A percentile compares a stretch with the other conserved stretches of the same genome.
Evolutionary conservation across 495 filamentous ascomycete species (phyloP).

Genomic region (Tuber microsphaerosporum): DNA sequence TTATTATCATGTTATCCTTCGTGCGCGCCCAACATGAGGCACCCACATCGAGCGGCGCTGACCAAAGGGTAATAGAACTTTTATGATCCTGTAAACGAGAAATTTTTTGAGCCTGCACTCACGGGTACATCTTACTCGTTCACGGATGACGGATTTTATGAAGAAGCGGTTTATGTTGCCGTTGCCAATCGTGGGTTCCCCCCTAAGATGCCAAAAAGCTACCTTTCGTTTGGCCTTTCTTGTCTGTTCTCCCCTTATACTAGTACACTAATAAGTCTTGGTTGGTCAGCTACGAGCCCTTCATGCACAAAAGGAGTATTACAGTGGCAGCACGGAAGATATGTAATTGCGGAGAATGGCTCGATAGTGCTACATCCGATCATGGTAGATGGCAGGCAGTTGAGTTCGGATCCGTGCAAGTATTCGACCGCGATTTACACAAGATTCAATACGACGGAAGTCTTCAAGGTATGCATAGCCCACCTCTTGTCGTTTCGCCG

Average conservation of each 20-base stretch:
- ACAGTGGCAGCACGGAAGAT: slow-evolving; percentile 73
- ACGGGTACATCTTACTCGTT: slow-evolving; percentile 81
- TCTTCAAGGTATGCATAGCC: slow-evolving; percentile 52
- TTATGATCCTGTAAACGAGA: slow-evolving; percentile 64
- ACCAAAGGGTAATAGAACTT: slow-evolving; percentile 51
- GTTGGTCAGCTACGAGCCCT: slow-evolving; percentile 52
- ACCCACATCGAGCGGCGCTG: slow-evolving; percentile 12
- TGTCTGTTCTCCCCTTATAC: slow-evolving; percentile 3
- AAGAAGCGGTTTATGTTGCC: slow-evolving; percentile 67
- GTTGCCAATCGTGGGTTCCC: slow-evolving; percentile 61
- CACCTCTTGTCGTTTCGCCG: not conserved
- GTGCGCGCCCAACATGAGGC: not conserved
- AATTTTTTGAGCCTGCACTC: slow-evolving; percentile 59
- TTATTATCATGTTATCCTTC: not conserved
- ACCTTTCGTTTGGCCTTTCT: not conserved
- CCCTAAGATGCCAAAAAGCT: not conserved
- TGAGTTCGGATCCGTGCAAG: slow-evolving; percentile 61
- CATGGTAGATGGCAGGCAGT: slow-evolving; percentile 62
- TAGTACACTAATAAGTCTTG: slow-evolving; percentile 19
- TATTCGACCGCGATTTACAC: slow-evolving; percentile 53
- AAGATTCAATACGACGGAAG: slow-evolving; percentile 62
- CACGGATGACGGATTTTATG: slow-evolving; percentile 62
- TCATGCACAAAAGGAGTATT: slow-evolving; percentile 62
- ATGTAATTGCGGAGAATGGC: slow-evolving; percentile 47
- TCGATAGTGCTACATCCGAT: slow-evolving; percentile 59